Percentiles rank a stretch among this genome's conserved stretches.
Conservation (phyloP, 306 rosid genomes). For the Glycine tomentella region DNA sequence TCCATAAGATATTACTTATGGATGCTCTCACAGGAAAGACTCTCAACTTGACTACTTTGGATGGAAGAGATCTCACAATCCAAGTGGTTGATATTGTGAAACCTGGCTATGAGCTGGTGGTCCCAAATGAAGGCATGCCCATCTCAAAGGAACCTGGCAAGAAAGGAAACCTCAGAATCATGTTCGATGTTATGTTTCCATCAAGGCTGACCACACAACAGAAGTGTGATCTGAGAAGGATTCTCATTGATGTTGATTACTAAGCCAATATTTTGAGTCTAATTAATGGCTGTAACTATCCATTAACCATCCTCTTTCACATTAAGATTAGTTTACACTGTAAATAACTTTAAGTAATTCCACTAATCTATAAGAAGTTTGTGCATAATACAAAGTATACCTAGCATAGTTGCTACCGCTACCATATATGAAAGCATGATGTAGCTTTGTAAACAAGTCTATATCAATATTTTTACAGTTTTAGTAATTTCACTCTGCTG, state of each 20-base stretch:
- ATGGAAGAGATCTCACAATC: constrained; percentile 63
- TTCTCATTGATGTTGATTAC: constrained; percentile 55
- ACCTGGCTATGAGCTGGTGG: constrained; percentile 62
- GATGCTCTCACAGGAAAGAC: constrained; percentile 76
- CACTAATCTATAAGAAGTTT: constrained; percentile 37
- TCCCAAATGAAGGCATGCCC: constrained; percentile 85
- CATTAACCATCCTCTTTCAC: constrained; percentile 33
- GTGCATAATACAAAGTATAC: constrained; percentile 48
- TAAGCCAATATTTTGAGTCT: constrained; percentile 36
- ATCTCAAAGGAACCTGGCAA: constrained; percentile 64
- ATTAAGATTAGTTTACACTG: constrained; percentile 33
- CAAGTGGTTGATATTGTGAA: constrained; percentile 63
- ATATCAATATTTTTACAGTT: neutral
- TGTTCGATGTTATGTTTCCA: constrained; percentile 73
- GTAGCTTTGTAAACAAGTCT: constrained; percentile 41
- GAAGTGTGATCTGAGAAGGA: constrained; percentile 64
- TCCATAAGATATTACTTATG: constrained; percentile 55
- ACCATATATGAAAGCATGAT: neutral
- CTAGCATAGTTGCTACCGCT: constrained; percentile 26
- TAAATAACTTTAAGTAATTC: constrained; percentile 30
- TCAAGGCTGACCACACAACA: constrained; percentile 63
- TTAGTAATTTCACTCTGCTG: neutral
- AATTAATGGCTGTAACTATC: constrained; percentile 17
- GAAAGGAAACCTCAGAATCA: constrained; percentile 75
- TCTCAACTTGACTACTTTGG: constrained; percentile 65